A percentile compares a stretch with the other conserved stretches of the same genome.
These are phyloP conservation scores for Perilla frutescens DNA, from an alignment of 257 asterid genomes.

Conservation along the genomic window DNA sequence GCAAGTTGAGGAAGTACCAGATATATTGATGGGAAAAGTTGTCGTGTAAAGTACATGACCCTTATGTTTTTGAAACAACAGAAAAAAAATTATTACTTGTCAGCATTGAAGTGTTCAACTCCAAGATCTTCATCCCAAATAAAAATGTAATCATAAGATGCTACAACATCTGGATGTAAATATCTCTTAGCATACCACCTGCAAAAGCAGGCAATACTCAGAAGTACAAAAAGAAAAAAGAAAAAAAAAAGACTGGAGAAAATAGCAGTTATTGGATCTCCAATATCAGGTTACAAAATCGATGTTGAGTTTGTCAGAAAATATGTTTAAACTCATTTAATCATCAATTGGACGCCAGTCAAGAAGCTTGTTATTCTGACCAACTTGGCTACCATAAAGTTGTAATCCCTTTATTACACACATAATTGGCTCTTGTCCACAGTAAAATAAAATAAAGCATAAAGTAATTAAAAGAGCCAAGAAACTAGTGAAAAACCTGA, in stretches of 20 bases:
- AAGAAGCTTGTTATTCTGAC: constrained; percentile 1
- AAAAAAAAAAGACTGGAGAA: too few species aligned
- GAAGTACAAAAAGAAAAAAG: not conserved
- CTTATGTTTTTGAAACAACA: not conserved
- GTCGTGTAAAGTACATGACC: constrained; percentile 11
- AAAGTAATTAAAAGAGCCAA: not conserved
- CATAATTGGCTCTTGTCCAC: constrained; percentile 21
- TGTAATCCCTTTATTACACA: not conserved
- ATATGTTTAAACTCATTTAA: not conserved
- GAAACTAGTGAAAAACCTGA: constrained; percentile 29
- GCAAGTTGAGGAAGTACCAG: constrained; percentile 21
- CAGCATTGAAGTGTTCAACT: constrained; percentile 91
- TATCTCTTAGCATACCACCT: constrained; percentile 99
- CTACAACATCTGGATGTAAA: constrained; percentile 91
- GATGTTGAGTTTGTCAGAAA: not conserved
- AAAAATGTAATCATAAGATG: constrained; percentile 94
- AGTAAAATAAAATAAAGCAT: not conserved
- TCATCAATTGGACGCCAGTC: not conserved
- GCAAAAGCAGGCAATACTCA: constrained; percentile 31
- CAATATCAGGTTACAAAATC: constrained; percentile 15
- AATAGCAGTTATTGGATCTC: not conserved
- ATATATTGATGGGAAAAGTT: constrained; percentile 25
- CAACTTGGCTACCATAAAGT: constrained; percentile 20
- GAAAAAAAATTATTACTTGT: constrained; percentile 53
- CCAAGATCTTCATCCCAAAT: constrained; percentile 99